phyloP scores from a whole-genome alignment of 2,329 filamentous ascomycete species.

The Calonectria naviculata region DNA sequence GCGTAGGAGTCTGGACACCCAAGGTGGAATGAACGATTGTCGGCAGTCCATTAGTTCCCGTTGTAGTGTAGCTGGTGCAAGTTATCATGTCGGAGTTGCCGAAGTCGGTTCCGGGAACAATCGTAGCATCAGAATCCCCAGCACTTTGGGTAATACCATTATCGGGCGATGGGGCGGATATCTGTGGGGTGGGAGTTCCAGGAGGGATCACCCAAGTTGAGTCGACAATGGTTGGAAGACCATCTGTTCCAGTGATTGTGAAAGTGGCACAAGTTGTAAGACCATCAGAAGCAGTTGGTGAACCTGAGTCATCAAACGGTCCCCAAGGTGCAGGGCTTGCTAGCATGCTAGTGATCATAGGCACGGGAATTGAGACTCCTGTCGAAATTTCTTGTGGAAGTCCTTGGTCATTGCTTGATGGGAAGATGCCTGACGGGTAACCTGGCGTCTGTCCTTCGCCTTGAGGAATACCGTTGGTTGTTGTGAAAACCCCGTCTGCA shows the following conservation, averaged over 20 bases:
- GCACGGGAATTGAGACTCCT: constrained; percentile 25
- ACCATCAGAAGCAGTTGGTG: constrained; percentile 13
- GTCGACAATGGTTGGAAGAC: constrained; percentile 47
- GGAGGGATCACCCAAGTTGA: constrained; percentile 45
- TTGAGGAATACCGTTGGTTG: constrained; percentile 4
- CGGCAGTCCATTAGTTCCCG: constrained; percentile 42
- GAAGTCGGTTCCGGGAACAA: constrained; percentile 26
- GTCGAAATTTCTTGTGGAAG: constrained; percentile 27
- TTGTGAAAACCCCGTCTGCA: constrained; percentile 24
- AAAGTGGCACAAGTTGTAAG: constrained; percentile 39
- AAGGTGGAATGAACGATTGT: constrained; percentile 43
- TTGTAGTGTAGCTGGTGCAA: constrained; percentile 42
- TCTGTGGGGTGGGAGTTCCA: constrained; percentile 21
- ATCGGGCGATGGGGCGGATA: constrained; percentile 27
- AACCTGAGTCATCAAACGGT: constrained; percentile 20
- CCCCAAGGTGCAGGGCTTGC: constrained; percentile 13
- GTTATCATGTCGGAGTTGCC: constrained; percentile 32
- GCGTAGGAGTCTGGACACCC: constrained; percentile 22
- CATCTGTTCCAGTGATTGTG: constrained; percentile 47
- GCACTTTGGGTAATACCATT: constrained; percentile 24
- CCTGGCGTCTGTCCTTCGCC: constrained; percentile 26
- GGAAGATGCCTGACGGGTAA: constrained; percentile 10
- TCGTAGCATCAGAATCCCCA: constrained; percentile 27
- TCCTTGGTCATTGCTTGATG: constrained; percentile 12
- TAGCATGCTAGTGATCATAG: constrained; percentile 20